Conservation (phyloP, 257 asterid species). For the Hygrophila difformis region DNA sequence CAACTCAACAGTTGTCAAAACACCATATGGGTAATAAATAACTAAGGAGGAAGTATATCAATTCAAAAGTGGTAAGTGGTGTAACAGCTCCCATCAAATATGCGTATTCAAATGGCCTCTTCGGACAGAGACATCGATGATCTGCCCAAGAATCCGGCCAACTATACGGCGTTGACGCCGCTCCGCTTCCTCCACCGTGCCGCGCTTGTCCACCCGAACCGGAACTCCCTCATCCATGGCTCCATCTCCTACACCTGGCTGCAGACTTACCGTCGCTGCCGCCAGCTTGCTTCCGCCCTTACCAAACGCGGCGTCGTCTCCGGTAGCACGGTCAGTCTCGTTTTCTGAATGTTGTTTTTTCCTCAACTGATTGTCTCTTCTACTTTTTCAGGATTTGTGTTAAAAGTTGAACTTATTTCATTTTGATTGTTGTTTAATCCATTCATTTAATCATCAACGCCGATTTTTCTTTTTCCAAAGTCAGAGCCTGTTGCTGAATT, state of each 20-base stretch:
- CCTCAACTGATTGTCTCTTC: background rate
- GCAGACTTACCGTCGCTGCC: slow-evolving; percentile 85
- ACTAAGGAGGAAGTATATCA: too few relatives aligned
- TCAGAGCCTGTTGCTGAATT: too few relatives aligned
- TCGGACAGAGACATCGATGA: slow-evolving; percentile 73
- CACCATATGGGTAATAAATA: too few relatives aligned
- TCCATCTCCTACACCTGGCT: slow-evolving; percentile 66
- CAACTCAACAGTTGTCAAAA: too few relatives aligned
- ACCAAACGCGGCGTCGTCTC: slow-evolving; percentile 47
- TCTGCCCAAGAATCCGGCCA: slow-evolving; percentile 75
- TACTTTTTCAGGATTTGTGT: background rate
- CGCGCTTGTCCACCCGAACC: slow-evolving; percentile 64
- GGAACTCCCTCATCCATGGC: slow-evolving; percentile 66
- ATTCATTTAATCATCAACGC: too few relatives aligned
- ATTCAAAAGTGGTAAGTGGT: too few relatives aligned
- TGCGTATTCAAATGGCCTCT: slow-evolving; percentile 13
- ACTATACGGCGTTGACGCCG: slow-evolving; percentile 76
- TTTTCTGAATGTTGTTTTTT: background rate
- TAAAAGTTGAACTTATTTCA: too few relatives aligned
- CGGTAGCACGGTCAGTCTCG: slow-evolving; percentile 65
- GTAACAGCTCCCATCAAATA: too few relatives aligned
- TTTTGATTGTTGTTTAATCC: too few relatives aligned
- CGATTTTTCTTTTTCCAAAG: too few relatives aligned
- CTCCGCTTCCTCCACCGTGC: slow-evolving; percentile 77
- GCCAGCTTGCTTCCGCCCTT: slow-evolving; percentile 90